Conservation (phyloP, 192 early-diverging fungal species). For the Rhizophagus clarus region DNA sequence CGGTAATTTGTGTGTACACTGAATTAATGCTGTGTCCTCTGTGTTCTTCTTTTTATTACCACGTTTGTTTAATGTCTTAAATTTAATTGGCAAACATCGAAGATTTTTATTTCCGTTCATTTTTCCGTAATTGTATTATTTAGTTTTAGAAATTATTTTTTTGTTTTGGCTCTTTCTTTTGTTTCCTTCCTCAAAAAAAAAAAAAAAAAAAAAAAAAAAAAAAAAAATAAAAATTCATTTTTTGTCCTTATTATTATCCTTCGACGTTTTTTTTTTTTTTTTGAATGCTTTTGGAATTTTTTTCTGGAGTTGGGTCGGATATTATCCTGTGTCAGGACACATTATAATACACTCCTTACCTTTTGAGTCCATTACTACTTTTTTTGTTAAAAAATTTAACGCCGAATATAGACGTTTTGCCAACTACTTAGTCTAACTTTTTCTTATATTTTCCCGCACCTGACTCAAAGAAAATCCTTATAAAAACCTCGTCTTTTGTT, state of each 20-base stretch:
- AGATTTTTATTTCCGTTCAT: neutral
- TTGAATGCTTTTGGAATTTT: neutral
- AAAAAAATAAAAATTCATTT: neutral
- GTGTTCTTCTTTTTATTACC: neutral
- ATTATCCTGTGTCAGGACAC: neutral
- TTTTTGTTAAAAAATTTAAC: neutral
- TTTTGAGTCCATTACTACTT: neutral
- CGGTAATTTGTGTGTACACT: neutral
- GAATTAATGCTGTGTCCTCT: neutral
- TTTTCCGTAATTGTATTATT: neutral
- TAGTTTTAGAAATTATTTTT: neutral
- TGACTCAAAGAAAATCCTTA: neutral
- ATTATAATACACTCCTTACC: neutral
- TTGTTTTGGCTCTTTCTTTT: neutral
- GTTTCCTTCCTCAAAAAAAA: neutral
- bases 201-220: too few relatives aligned
- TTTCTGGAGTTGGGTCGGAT: neutral
- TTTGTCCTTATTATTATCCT: neutral
- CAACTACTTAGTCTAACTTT: neutral
- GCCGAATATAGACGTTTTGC: neutral
- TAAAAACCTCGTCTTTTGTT: neutral
- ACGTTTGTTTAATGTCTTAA: neutral
- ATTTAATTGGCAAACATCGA: neutral
- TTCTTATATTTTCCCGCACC: neutral
- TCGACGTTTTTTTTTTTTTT: neutral